Conservation (phyloP, 176 grass and related monocot genomes). For the Cocos nucifera region DNA sequence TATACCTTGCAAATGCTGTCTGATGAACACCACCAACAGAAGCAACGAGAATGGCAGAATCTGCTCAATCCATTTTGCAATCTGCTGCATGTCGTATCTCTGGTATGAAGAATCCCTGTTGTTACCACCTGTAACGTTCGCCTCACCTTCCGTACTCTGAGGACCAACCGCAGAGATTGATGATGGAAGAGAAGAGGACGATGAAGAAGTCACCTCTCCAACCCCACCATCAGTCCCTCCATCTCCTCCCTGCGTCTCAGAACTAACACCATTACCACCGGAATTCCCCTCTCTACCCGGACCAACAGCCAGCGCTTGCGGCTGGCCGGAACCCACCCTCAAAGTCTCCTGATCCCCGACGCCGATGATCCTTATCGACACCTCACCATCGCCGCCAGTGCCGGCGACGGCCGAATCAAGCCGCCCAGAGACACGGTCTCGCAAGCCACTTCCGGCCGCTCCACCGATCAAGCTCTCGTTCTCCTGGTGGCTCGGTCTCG, state of each 20-base stretch:
- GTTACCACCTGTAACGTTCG: slow-evolving; percentile 15
- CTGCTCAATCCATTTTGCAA: slow-evolving; percentile 92
- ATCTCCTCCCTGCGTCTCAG: slow-evolving; percentile 24
- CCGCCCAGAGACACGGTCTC: neutral
- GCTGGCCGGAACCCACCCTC: slow-evolving; percentile 26
- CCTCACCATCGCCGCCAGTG: slow-evolving; percentile 44
- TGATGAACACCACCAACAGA: slow-evolving; percentile 92
- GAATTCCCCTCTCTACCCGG: slow-evolving; percentile 22
- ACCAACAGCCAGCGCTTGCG: slow-evolving; percentile 26
- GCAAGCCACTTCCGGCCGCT: neutral
- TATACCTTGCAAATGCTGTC: slow-evolving; percentile 94
- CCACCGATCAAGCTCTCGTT: slow-evolving; percentile 21
- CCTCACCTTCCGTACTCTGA: slow-evolving; percentile 9
- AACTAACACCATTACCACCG: neutral
- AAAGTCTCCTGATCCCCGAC: slow-evolving; percentile 40
- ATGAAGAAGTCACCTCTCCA: neutral
- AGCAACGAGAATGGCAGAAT: slow-evolving; percentile 94
- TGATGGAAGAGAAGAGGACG: neutral
- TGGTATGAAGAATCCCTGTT: slow-evolving; percentile 64
- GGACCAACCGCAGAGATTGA: neutral
- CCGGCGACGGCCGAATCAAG: slow-evolving; percentile 15
- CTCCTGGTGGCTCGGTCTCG: slow-evolving; percentile 23
- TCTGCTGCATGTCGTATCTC: slow-evolving; percentile 87
- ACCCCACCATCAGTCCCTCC: slow-evolving; percentile 25
- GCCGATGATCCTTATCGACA: slow-evolving; percentile 85